Evolutionary conservation across 2,329 filamentous ascomycete genomes (phyloP), one percentile per base, ranked within the genome.

Genomic region (Mariannaea elegans): DNA sequence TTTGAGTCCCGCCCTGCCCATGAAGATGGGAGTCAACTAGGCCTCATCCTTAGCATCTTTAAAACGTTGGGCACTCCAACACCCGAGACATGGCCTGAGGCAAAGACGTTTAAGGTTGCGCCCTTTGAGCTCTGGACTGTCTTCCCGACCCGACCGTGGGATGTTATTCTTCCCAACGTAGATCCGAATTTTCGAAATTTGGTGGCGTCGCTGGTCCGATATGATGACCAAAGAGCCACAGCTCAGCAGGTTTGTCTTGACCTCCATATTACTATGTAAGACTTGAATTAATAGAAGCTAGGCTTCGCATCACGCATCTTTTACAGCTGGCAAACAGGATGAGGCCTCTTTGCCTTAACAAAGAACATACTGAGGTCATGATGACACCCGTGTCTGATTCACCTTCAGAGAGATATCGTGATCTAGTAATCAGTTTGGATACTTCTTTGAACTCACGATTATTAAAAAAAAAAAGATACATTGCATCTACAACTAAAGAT

Each of bases 31-130:
- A 98, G 92, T 72, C 95, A 99, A 76, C 82, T 99, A 36, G 91
- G 92, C 0, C 81, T 99, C 49, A 94, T 99, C 56, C 84, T 94
- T 52, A 97, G 93, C 71, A 94, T 98, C 32, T 98, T 99, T 78
- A 89, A 91, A 76, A 96, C 90, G 1, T 76, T 99, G 7, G 96
- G 96, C 1, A 97, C 94, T 1, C 95, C 95, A 0, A 90, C 90
- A 42, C 76, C 82, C n/a, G 81, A 89, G 51, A 87, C 81, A 0
- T 99, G 95, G 95, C 95, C 95, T 2, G 92, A 94, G 76, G 90
- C 92, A 5, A 77, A 77, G 10, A 71, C 72, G 1, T 90, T 96
- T 70, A 81, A 76, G 59, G 87, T 87, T 1, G 90, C 91, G 0
- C 95, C 97, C 16, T 99, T 97, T 84, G 91, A 94, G 13, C 96